Conservation (phyloP, 2,329 filamentous ascomycete species). For the Fusarium continuum region DNA sequence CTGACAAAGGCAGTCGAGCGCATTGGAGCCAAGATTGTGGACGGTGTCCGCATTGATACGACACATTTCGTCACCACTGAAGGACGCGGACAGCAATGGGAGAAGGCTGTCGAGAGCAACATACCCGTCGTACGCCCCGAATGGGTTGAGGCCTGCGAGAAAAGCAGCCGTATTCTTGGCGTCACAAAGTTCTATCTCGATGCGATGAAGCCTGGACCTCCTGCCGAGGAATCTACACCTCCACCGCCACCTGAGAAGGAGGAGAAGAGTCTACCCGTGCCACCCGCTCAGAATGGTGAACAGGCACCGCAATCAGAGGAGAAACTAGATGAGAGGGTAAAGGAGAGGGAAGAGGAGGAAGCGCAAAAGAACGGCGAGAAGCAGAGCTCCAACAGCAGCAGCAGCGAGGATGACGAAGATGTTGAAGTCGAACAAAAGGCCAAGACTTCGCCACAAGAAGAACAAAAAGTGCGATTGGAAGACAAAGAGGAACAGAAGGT, state of each 20-base stretch:
- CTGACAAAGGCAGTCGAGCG: constrained; percentile 80
- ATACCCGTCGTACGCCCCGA: constrained; percentile 96
- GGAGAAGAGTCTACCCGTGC: constrained; percentile 46
- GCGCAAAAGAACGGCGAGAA: constrained; percentile 31
- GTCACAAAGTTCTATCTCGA: constrained; percentile 97
- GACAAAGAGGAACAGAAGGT: constrained; percentile 65
- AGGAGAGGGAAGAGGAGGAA: constrained; percentile 38
- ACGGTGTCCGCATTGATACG: constrained; percentile 92
- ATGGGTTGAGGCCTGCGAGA: constrained; percentile 97
- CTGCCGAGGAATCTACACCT: constrained; percentile 47
- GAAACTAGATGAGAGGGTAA: constrained; percentile 42
- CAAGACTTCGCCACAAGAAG: constrained; percentile 51
- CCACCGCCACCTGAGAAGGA: constrained; percentile 47
- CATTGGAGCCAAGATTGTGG: constrained; percentile 92
- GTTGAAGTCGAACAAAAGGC: constrained; percentile 50
- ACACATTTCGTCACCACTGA: constrained; percentile 99
- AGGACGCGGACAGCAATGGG: constrained; percentile 88
- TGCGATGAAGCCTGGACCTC: constrained; percentile 65
- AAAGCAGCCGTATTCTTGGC: constrained; percentile 89
- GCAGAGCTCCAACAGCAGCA: constrained; percentile 31
- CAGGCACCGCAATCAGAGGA: constrained; percentile 41
- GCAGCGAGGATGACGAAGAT: constrained; percentile 38
- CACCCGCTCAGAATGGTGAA: constrained; percentile 35
- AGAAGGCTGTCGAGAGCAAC: constrained; percentile 97
- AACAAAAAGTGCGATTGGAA: constrained; percentile 66